Conservation (phyloP, 2,329 filamentous ascomycete species). For the Tolypocladium pustulatum region DNA sequence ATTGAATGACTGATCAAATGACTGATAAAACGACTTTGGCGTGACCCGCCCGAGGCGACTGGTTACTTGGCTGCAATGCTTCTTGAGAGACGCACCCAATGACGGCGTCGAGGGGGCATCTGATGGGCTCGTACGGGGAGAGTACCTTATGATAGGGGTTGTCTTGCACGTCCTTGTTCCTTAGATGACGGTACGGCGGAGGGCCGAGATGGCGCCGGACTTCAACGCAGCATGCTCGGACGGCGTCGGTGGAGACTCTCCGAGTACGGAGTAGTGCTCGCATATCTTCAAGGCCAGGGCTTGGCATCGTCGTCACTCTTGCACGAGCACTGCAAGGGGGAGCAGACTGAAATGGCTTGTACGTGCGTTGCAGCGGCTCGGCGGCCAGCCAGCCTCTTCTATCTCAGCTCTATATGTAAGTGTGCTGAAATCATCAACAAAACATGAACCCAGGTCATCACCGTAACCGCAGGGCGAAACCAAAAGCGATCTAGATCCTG, state of each 20-base stretch:
- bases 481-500: not conserved
- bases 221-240: not conserved
- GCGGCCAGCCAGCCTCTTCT: not conserved
- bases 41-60: not conserved
- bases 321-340: not conserved
- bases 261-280: not conserved
- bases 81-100: not conserved
- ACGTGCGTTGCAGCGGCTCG: not conserved
- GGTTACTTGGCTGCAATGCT: not conserved
- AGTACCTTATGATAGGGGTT: too few relatives aligned
- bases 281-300: not conserved
- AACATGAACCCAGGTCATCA: not conserved
- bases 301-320: not conserved
- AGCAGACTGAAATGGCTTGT: not conserved
- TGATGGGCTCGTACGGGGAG: too few relatives aligned
- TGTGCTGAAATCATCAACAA: not conserved
- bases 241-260: not conserved
- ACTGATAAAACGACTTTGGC: not conserved
- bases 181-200: not conserved
- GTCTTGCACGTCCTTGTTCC: not conserved
- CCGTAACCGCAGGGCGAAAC: not conserved
- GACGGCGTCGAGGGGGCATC: not conserved
- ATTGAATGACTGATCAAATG: not conserved
- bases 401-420: not conserved
- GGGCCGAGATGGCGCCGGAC: conserved; percentile 1